Evolutionary conservation across 2,329 filamentous ascomycete genomes (phyloP).

Genomic region (Delphinella strobiligena): DNA sequence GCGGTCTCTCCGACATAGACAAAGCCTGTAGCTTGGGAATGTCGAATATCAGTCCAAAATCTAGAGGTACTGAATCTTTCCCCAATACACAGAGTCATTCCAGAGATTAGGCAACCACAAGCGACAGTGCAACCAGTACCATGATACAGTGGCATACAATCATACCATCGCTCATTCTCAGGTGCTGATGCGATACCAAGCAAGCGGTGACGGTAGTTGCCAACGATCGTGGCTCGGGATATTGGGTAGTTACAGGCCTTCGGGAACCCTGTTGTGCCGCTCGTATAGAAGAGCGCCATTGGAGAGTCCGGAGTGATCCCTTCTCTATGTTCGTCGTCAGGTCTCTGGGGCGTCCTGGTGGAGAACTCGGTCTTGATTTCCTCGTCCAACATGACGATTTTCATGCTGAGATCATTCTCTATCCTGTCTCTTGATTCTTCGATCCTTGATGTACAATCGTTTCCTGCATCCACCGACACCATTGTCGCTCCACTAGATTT

Average conservation of each 20-base stretch:
- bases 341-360: slow-evolving; percentile 36
- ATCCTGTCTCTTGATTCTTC: slow-evolving; percentile 38
- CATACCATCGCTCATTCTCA: slow-evolving; percentile 53
- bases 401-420: slow-evolving; percentile 42
- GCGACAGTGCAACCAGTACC: slow-evolving; percentile 55
- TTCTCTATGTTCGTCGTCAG: slow-evolving; percentile 43
- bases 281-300: slow-evolving; percentile 58
- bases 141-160: slow-evolving; percentile 69
- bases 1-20: slow-evolving; percentile 70
- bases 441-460: slow-evolving; percentile 43
- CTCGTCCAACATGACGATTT: slow-evolving; percentile 41
- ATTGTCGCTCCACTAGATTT: slow-evolving; percentile 28
- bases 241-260: slow-evolving; percentile 56
- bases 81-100: slow-evolving; percentile 49
- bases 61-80: slow-evolving; percentile 55
- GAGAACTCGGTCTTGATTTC: slow-evolving; percentile 36
- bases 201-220: slow-evolving; percentile 14
- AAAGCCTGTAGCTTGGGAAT: slow-evolving; percentile 56
- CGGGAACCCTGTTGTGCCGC: slow-evolving; percentile 55
- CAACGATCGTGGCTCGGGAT: slow-evolving; percentile 30
- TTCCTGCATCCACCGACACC: slow-evolving; percentile 34
- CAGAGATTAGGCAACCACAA: slow-evolving; percentile 31
- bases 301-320: slow-evolving; percentile 42
- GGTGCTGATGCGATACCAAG: slow-evolving; percentile 27
- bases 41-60: slow-evolving; percentile 63